Percentiles rank a stretch among this genome's conserved stretches.
Conservation (phyloP, 495 filamentous ascomycete genomes). For the Penicillium soppii region DNA sequence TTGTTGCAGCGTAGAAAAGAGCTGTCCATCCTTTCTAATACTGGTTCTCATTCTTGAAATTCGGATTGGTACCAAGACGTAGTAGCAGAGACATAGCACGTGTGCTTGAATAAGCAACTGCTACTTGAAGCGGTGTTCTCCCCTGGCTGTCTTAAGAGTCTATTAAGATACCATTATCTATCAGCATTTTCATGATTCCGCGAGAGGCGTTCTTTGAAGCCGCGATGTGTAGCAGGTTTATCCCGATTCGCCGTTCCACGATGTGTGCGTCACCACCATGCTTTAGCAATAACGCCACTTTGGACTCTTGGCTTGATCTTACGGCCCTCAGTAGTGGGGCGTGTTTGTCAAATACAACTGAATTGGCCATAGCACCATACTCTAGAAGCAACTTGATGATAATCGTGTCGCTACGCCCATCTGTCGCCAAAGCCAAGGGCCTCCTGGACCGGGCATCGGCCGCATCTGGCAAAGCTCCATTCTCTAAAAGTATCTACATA, state of each 20-base stretch:
- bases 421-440: conserved; percentile 4
- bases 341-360: conserved; percentile 1
- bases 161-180: neutral
- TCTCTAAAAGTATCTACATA: conserved; percentile 4
- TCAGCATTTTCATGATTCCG: conserved; percentile 1
- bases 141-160: conserved; percentile 2
- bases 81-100: conserved; percentile 1
- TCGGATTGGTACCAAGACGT: neutral
- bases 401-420: neutral
- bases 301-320: conserved; percentile 1
- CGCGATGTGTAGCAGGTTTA: conserved; percentile 3
- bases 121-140: conserved; percentile 8
- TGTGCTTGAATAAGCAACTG: conserved; percentile 2
- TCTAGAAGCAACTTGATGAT: conserved; percentile 10
- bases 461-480: conserved; percentile 5
- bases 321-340: neutral
- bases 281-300: conserved; percentile 4
- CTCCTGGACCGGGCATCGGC: conserved; percentile 2
- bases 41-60: conserved; percentile 1
- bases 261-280: conserved; percentile 2
- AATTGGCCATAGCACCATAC: neutral
- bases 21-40: conserved; percentile 3
- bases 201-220: neutral
- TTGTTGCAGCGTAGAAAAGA: conserved; percentile 5
- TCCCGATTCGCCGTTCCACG: neutral